Evolutionary conservation across 306 rosid species (phyloP), one percentile per base, ranked within the genome.

Genomic region (Pachyrhizus erosus): DNA sequence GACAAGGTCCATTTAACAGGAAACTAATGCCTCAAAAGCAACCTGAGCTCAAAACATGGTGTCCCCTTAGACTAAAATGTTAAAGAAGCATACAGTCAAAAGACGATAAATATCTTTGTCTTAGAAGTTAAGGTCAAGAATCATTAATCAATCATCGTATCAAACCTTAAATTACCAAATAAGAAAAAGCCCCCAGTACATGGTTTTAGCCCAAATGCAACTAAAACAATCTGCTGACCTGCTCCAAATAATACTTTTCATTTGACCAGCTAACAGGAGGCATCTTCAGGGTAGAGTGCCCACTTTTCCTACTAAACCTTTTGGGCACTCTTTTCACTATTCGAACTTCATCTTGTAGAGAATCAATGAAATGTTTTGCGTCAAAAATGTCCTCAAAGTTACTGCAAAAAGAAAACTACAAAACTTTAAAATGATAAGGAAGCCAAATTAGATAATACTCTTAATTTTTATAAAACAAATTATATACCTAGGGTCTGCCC

Each of bases 261-360:
- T 71, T 92, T 18, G 98, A 92, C 98, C 98, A 94, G 86, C 98
- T 94, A 88, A 94, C 82, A 70, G 98, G 98, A 86, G 95, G 90
- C 97, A 94, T 94, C 80, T 76, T 74, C 15, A 89, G 64, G 65
- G 84, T 82, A 45, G 76, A 83, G 74, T 76, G 49, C 29, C 91
- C 93, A 88, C 86, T 75, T 84, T 90, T 88, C 83, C 88, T 81
- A 79, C 79, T 82, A 80, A 87, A 88, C 86, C 33, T 86, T 78
- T 92, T 94, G 33, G 98, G 98, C 70, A 94, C 85, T 85, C 98
- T 90, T 88, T 85, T 92, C 55, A 94, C 86, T 75, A 94, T 94
- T 84, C 79, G 92, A 72, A 94, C 90, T 92, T 94, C 97, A 74
- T 94, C 95, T 85, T 89, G 87, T 80, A 94, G 76, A 20, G 98